Base-by-base conservation (phyloP, 345 rosid species). In the Anacardium occidentale region DNA sequence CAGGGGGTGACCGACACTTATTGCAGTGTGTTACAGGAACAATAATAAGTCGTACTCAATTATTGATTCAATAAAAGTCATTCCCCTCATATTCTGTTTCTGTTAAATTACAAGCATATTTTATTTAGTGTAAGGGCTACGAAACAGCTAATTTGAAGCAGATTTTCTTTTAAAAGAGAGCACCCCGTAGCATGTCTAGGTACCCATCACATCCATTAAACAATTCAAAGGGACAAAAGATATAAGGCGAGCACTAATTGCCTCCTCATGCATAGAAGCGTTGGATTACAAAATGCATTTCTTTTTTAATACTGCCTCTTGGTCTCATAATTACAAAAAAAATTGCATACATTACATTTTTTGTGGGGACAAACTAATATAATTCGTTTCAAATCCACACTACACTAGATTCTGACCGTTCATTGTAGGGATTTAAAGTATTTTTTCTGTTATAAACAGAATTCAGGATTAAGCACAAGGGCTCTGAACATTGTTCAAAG, bases 231-330 rank as follows among this genome's bases (percentile, higher is more conserved):
- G n/a, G n/a, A n/a, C n/a, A 69, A 66, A 61, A 69, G 61, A 68
- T 52, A 66, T 25, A 55, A 73, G 62, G 66, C 48, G 62, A 52
- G 62, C 17, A 66, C 26, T 61, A 14, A 69, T 47, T 52, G 74
- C 69, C 80, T 71, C 66, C 76, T 78, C 78, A 62, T 42, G 77
- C 47, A 25, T 29, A 37, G 50, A 74, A 55, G 73, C 22, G 68
- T 4, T 62, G 1, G 59, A 61, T 5, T 62, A 29, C 21, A 40
- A 62, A 24, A 68, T 55, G 32, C 25, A 54, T 65, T 48, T 48
- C 25, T 13, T 56, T 53, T 18, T 61, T 37, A 40, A 62, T 4
- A 62, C 48, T 32, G 54, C 51, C 67, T 48, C 29, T 42, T 71
- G 72, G 51, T 45, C 60, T 69, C 37, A 56, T 70, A 59, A n/a